A percentile compares a stretch with the other conserved stretches of the same genome.
These are phyloP conservation scores for Calocybe indica DNA, from an alignment of 768 basidiomycete genomes.

Conservation along the genomic window DNA sequence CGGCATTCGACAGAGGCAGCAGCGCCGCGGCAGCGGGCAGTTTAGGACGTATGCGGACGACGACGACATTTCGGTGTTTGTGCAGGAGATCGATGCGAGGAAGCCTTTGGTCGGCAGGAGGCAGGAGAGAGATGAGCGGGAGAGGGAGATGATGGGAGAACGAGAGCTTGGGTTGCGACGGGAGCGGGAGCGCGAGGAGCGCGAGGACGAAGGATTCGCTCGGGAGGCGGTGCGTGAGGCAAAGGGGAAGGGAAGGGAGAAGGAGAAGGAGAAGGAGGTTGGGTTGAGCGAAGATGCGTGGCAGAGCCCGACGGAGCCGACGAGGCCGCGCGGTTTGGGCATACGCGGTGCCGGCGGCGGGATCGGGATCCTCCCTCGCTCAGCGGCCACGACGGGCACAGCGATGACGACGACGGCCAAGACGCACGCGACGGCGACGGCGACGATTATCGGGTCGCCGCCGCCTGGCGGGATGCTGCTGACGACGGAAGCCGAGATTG, in stretches of 20 bases:
- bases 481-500: slow-evolving; percentile 61
- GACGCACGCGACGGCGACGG: slow-evolving; percentile 2
- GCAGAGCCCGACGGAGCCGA: no score
- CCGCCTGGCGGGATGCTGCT: slow-evolving; percentile 45
- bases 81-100: slow-evolving; percentile 69
- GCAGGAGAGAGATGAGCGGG: slow-evolving; percentile 15
- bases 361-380: no score
- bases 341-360: no score
- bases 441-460: slow-evolving; percentile 1
- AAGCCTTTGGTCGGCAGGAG: slow-evolving; percentile 51
- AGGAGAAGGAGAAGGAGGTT: no score
- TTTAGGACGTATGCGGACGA: slow-evolving; percentile 45
- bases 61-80: slow-evolving; percentile 73
- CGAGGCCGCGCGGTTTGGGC: no score
- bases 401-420: background rate
- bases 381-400: slow-evolving; percentile 5
- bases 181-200: slow-evolving; percentile 13
- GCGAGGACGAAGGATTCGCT: slow-evolving; percentile 9
- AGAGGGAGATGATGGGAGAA: slow-evolving; percentile 11
- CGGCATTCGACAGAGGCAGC: background rate
- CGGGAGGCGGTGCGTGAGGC: no score
- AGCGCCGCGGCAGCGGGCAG: background rate
- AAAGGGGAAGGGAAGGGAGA: no score
- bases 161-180: slow-evolving; percentile 2
- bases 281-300: no score